Percentiles rank a stretch among this genome's conserved stretches.
Evolutionary conservation across 768 basidiomycete species (phyloP).

Genomic region (Boletellus ananiceps): DNA sequence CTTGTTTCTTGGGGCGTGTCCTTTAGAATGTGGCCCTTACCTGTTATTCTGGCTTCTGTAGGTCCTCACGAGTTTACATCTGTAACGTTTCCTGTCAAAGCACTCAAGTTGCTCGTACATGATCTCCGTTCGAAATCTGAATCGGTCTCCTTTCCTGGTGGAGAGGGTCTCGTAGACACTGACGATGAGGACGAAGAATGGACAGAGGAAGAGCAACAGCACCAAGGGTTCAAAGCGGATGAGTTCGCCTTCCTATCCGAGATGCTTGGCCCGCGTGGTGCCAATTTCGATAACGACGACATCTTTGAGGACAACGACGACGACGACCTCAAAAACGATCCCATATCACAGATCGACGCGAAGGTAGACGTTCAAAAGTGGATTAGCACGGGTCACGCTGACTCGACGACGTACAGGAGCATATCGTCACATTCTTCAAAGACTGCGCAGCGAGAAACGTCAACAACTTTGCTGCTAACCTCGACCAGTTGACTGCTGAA

Average conservation of each 20-base stretch:
- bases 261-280: constrained; percentile 68
- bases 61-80: constrained; percentile 83
- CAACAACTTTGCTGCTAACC: constrained; percentile 55
- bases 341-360: constrained; percentile 84
- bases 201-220: constrained; percentile 77
- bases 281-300: constrained; percentile 74
- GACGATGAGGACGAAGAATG: constrained; percentile 94
- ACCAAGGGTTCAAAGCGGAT: constrained; percentile 60
- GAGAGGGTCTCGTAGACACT: constrained; percentile 57
- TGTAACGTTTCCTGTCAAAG: constrained; percentile 88
- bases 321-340: constrained; percentile 84
- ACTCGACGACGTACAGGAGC: constrained; percentile 41
- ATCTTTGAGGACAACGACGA: constrained; percentile 72
- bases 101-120: constrained; percentile 80
- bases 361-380: constrained; percentile 33
- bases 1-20: neutral
- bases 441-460: constrained; percentile 63
- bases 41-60: constrained; percentile 30
- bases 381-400: constrained; percentile 15
- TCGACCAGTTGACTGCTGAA: constrained; percentile 64
- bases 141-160: constrained; percentile 57
- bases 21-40: constrained; percentile 14
- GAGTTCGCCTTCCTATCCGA: constrained; percentile 83
- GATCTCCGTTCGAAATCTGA: constrained; percentile 82
- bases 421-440: constrained; percentile 64